A percentile compares a stretch with the other conserved stretches of the same genome.
Conservation (phyloP, 768 basidiomycete genomes). For the Boletus tomentosulus region DNA sequence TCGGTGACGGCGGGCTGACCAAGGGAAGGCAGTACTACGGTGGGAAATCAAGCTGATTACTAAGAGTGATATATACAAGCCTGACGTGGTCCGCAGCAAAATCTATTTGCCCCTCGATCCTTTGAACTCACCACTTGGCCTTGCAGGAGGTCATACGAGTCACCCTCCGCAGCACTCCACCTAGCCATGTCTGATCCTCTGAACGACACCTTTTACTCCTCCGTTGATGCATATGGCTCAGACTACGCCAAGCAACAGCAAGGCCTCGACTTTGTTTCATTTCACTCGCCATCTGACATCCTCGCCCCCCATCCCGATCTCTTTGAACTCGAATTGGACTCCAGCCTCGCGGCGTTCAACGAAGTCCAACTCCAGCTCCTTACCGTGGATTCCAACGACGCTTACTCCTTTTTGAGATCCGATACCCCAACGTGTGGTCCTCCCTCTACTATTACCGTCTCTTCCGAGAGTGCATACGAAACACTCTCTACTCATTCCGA, state of each 20-base stretch:
- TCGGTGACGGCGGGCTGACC: constrained; percentile 17
- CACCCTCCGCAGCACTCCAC: constrained; percentile 24
- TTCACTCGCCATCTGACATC: constrained; percentile 65
- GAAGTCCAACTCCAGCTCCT: constrained; percentile 58
- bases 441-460: constrained; percentile 74
- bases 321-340: constrained; percentile 81
- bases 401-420: constrained; percentile 60
- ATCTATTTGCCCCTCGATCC: constrained; percentile 1
- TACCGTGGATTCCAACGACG: constrained; percentile 60
- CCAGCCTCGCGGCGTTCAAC: constrained; percentile 62
- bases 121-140: not conserved
- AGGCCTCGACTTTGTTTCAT: constrained; percentile 64
- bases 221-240: constrained; percentile 34
- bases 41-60: constrained; percentile 31
- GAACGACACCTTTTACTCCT: constrained; percentile 30
- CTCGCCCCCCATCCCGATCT: constrained; percentile 75
- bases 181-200: constrained; percentile 31
- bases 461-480: constrained; percentile 73
- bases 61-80: constrained; percentile 33
- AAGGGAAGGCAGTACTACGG: constrained; percentile 24
- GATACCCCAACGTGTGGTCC: constrained; percentile 65
- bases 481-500: constrained; percentile 65
- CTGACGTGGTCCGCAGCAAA: constrained; percentile 34
- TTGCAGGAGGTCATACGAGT: constrained; percentile 10
- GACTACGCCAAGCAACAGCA: constrained; percentile 38